Conservation (phyloP, 306 rosid species). For the Fagus crenata region DNA sequence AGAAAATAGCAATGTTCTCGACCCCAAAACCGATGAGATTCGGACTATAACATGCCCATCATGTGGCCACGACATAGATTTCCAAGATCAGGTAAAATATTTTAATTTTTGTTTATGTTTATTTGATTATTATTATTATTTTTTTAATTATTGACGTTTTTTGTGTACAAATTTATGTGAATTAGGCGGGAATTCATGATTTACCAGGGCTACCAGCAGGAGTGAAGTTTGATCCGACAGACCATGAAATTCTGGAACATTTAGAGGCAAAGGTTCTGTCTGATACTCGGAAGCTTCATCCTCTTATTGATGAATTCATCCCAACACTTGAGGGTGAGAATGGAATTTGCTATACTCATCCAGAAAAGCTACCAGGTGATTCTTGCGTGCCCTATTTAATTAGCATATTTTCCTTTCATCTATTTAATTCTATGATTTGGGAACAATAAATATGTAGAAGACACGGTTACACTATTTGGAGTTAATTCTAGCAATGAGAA, state of each 20-base stretch:
- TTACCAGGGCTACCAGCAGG: conserved; percentile 89
- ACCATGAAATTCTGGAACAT: conserved; percentile 76
- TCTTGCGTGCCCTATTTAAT: conserved; percentile 7
- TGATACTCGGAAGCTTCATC: conserved; percentile 72
- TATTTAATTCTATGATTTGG: conserved; percentile 18
- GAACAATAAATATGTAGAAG: neutral
- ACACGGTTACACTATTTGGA: conserved; percentile 13
- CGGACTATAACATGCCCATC: conserved; percentile 64
- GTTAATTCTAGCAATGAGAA: conserved; percentile 13
- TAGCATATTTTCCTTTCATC: conserved; percentile 18
- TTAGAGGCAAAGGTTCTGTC: conserved; percentile 70
- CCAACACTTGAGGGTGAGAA: conserved; percentile 82
- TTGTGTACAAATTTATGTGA: neutral
- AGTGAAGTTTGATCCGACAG: conserved; percentile 88
- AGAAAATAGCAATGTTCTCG: neutral
- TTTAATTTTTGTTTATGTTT: neutral
- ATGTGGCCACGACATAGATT: conserved; percentile 62
- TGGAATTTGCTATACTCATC: conserved; percentile 96
- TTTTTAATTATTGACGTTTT: neutral
- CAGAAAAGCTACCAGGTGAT: conserved; percentile 86
- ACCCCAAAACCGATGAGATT: conserved; percentile 24
- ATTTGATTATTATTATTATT: neutral
- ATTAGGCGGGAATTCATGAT: conserved; percentile 56
- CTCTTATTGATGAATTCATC: conserved; percentile 79
- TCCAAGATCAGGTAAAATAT: conserved; percentile 59